Evolutionary conservation across 163 green algal species (phyloP).

Genomic region (Coccomyxa subellipsoidea): DNA sequence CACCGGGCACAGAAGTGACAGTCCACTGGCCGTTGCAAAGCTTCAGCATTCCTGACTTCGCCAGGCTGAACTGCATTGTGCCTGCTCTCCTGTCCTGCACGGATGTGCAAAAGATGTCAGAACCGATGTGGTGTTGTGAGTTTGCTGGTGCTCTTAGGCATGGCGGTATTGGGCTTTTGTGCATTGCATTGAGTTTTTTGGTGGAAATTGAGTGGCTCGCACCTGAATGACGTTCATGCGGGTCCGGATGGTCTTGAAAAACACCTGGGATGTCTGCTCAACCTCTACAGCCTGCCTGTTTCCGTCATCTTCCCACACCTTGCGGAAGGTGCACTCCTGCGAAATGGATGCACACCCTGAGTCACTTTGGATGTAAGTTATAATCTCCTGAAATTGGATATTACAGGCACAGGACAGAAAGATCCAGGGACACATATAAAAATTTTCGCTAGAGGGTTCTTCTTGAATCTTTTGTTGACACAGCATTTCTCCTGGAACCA

Average conservation of each 20-base stretch:
- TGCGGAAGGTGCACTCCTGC: slow-evolving; percentile 15
- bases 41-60: slow-evolving; percentile 19
- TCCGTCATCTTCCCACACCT: slow-evolving; percentile 29
- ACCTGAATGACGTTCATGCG: slow-evolving; percentile 30
- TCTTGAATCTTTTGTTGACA: too few relatives aligned
- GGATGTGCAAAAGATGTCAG: neutral
- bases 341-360: neutral
- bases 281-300: slow-evolving; percentile 29
- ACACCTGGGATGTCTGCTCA: slow-evolving; percentile 30
- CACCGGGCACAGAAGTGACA: neutral
- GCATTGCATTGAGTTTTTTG: neutral
- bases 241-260: slow-evolving; percentile 30
- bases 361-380: too few relatives aligned
- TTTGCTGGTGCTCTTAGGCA: neutral
- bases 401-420: neutral
- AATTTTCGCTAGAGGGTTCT: neutral
- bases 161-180: neutral
- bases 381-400: too few relatives aligned
- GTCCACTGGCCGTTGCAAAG: slow-evolving; percentile 15
- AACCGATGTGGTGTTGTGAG: neutral
- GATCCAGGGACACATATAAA: neutral
- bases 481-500: neutral
- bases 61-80: slow-evolving; percentile 22
- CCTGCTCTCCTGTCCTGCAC: slow-evolving; percentile 11
- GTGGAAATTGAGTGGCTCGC: neutral